Evolutionary conservation across 2,329 filamentous ascomycete genomes (phyloP).

Genomic region (Xylariaceae sp.): DNA sequence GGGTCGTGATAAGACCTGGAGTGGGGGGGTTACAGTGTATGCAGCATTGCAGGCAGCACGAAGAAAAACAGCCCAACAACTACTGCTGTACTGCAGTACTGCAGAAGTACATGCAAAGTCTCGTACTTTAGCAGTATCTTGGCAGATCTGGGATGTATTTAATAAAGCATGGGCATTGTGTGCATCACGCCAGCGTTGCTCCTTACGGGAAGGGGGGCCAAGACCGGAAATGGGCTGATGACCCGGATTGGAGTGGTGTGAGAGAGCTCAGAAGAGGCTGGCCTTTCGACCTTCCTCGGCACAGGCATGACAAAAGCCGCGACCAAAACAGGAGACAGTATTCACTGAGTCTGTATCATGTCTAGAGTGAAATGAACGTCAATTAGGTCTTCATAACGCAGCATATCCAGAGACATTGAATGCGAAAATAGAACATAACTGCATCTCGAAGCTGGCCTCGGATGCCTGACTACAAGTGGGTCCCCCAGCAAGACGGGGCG

Average conservation of each 20-base stretch:
- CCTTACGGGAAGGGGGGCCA: constrained; percentile 10
- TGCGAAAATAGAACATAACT: too few species aligned
- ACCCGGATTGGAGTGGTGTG: not conserved
- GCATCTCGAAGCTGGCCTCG: too few species aligned
- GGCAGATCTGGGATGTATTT: constrained; percentile 23
- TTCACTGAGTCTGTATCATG: too few species aligned
- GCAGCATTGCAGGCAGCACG: constrained; percentile 9
- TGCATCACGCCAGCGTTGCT: constrained; percentile 16
- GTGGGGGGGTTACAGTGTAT: constrained; percentile 3
- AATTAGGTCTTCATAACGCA: too few species aligned
- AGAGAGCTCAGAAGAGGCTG: not conserved
- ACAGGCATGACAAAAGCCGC: too few species aligned
- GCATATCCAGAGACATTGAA: too few species aligned
- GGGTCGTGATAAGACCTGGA: not conserved
- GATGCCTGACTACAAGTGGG: too few species aligned
- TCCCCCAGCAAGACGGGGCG: too few species aligned
- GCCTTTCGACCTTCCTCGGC: not conserved
- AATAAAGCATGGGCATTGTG: constrained; percentile 19
- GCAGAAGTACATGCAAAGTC: constrained; percentile 11
- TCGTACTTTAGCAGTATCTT: constrained; percentile 26
- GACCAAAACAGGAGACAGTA: too few species aligned
- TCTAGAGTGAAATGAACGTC: too few species aligned
- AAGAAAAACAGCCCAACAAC: not conserved
- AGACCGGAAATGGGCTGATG: not conserved
- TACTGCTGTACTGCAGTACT: not conserved